Evolutionary conservation across 768 basidiomycete species (phyloP).

Genomic region (Kwoniella bestiolae): DNA sequence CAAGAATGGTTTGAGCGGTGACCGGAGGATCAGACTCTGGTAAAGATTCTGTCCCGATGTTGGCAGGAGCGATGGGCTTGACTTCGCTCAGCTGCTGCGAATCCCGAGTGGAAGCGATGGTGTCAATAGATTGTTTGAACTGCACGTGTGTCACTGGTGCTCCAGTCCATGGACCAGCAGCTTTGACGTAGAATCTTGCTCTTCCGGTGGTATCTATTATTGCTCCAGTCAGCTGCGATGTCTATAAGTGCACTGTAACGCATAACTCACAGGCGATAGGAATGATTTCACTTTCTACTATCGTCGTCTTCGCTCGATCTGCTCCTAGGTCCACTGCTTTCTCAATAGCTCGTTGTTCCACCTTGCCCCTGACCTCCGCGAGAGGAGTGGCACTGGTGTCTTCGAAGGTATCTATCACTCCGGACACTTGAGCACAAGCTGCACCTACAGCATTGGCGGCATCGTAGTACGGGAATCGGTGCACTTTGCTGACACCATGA

Average conservation of each 20-base stretch:
- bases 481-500: slow-evolving; percentile 63
- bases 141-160: neutral
- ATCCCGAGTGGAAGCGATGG: neutral
- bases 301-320: slow-evolving; percentile 59
- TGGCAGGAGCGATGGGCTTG: slow-evolving; percentile 3
- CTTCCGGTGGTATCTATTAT: slow-evolving; percentile 38
- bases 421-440: slow-evolving; percentile 69
- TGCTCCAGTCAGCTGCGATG: neutral
- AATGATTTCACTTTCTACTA: slow-evolving; percentile 66
- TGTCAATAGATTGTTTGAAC: neutral
- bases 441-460: slow-evolving; percentile 60
- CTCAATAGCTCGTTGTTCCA: slow-evolving; percentile 60
- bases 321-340: slow-evolving; percentile 63
- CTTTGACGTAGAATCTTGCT: slow-evolving; percentile 65
- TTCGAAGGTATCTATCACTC: slow-evolving; percentile 62
- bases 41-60: slow-evolving; percentile 4
- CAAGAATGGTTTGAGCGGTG: slow-evolving; percentile 49
- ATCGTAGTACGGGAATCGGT: slow-evolving; percentile 62
- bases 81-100: neutral
- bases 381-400: slow-evolving; percentile 53
- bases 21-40: slow-evolving; percentile 11
- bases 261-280: slow-evolving; percentile 59
- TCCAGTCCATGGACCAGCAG: slow-evolving; percentile 63
- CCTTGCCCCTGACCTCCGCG: slow-evolving; percentile 54
- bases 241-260: neutral